Evolutionary conservation across 306 rosid genomes (phyloP).

Genomic region (Dalbergia cultrata): DNA sequence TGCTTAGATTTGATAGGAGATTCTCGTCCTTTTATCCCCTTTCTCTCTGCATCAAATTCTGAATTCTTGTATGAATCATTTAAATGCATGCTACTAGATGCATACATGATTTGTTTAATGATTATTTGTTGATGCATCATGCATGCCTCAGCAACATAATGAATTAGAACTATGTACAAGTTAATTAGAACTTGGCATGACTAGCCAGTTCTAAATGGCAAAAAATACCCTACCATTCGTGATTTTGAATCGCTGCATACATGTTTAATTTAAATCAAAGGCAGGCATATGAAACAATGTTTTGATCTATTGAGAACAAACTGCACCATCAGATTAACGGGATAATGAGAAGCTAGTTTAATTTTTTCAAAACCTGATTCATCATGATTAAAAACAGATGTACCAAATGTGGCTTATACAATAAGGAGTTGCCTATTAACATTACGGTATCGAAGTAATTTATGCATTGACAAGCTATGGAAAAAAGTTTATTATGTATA

Average conservation of each 20-base stretch:
- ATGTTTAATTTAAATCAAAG: background rate
- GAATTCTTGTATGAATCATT: constrained; percentile 35
- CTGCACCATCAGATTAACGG: background rate
- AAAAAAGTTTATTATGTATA: background rate
- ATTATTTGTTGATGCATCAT: constrained; percentile 27
- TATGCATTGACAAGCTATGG: background rate
- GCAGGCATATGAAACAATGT: background rate
- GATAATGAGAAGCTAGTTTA: background rate
- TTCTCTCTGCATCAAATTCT: constrained; percentile 23
- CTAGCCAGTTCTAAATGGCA: background rate
- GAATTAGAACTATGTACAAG: constrained; percentile 17
- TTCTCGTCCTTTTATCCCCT: constrained; percentile 36
- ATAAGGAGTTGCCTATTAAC: background rate
- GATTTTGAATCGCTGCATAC: background rate
- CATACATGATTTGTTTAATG: constrained; percentile 19
- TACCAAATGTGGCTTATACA: background rate
- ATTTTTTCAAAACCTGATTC: constrained; percentile 18
- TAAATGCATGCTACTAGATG: background rate
- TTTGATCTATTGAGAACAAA: background rate
- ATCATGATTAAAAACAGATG: constrained; percentile 1
- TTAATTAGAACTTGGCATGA: background rate
- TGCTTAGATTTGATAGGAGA: constrained; percentile 49
- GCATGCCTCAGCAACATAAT: constrained; percentile 44
- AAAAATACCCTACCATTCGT: background rate
- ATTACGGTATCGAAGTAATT: background rate